A percentile compares a stretch with the other conserved stretches of the same genome.
Conservation (phyloP, 495 filamentous ascomycete species). For the Cenococcum geophilum region DNA sequence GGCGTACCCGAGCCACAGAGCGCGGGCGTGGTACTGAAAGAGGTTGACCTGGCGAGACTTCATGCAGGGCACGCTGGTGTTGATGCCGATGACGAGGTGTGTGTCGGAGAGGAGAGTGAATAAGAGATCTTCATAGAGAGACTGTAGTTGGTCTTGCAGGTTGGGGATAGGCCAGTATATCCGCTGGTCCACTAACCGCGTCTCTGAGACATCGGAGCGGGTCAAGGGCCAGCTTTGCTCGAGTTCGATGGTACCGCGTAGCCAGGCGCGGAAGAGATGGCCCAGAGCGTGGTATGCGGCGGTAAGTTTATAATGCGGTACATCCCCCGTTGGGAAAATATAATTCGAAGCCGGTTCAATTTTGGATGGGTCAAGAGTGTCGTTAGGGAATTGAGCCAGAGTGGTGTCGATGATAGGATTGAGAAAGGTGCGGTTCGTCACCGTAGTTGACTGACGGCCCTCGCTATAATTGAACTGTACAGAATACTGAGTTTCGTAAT, state of each 20-base stretch:
- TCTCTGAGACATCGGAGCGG: slow-evolving; percentile 27
- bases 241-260: slow-evolving; percentile 25
- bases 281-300: slow-evolving; percentile 30
- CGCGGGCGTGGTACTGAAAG: slow-evolving; percentile 25
- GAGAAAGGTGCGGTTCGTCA: slow-evolving; percentile 3
- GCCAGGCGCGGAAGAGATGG: slow-evolving; percentile 17
- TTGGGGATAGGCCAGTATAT: slow-evolving; percentile 20
- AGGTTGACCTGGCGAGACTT: slow-evolving; percentile 28
- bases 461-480: slow-evolving; percentile 5
- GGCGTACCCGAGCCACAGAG: slow-evolving; percentile 35
- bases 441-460: slow-evolving; percentile 2
- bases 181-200: slow-evolving; percentile 27
- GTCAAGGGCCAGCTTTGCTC: slow-evolving; percentile 18
- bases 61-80: slow-evolving; percentile 13
- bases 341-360: background rate
- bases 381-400: background rate
- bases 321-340: background rate
- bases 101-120: slow-evolving; percentile 32
- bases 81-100: slow-evolving; percentile 28
- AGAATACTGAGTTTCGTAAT: slow-evolving; percentile 30
- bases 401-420: slow-evolving; percentile 10
- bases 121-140: slow-evolving; percentile 33
- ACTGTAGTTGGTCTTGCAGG: slow-evolving; percentile 18
- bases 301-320: slow-evolving; percentile 23
- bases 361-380: background rate